phyloP scores from a whole-genome alignment of 2,329 filamentous ascomycete species.

The Pestalotiopsis sp. region DNA sequence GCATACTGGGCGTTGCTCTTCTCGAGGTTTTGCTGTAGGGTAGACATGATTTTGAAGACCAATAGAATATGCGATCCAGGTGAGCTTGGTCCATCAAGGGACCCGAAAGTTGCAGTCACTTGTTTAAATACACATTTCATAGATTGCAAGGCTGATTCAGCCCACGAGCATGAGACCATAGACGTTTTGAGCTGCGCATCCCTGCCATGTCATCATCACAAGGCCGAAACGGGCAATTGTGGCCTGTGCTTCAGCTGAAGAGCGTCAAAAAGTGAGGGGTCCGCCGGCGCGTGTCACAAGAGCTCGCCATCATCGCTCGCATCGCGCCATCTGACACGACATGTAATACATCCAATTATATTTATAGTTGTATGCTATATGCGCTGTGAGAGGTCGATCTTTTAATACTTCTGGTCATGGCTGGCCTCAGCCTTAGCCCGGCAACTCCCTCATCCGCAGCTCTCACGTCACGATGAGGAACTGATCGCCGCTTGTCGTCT shows the following conservation, averaged over 20 bases:
- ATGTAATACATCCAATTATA: not conserved
- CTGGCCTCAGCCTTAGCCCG: not conserved
- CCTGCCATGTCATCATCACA: not conserved
- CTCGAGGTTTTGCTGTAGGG: constrained; percentile 56
- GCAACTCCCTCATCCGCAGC: not conserved
- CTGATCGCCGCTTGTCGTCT: not conserved
- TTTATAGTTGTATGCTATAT: not conserved
- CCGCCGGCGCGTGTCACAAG: not conserved
- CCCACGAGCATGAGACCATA: not conserved
- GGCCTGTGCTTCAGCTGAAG: not conserved
- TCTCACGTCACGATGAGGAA: not conserved
- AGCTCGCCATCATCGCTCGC: constrained; percentile 2
- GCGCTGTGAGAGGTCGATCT: not conserved
- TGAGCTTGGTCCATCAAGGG: not conserved
- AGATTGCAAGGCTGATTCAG: not conserved
- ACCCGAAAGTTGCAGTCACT: not conserved
- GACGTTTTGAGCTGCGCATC: not conserved
- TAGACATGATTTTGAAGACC: constrained; percentile 22
- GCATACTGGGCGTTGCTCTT: constrained; percentile 60
- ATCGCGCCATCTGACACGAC: not conserved
- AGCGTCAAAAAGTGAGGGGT: constrained; percentile 3
- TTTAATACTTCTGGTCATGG: not conserved
- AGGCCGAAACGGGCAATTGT: not conserved
- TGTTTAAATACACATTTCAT: not conserved
- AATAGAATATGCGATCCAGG: not conserved